Evolutionary conservation across 2,329 filamentous ascomycete genomes (phyloP).

Genomic region (Penicillium sp.): DNA sequence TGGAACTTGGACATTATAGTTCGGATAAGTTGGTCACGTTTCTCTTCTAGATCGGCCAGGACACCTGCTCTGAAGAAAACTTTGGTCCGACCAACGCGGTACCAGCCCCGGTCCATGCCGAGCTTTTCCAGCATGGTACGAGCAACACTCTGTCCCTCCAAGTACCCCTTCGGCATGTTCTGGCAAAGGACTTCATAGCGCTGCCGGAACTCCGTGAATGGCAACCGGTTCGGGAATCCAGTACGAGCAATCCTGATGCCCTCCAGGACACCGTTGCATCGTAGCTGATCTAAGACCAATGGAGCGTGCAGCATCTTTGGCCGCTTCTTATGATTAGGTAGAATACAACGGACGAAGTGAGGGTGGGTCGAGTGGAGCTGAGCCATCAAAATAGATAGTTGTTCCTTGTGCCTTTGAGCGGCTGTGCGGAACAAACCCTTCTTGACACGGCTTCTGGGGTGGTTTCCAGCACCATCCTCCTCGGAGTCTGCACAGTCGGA

Average conservation of each 20-base stretch:
- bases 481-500: constrained; percentile 80
- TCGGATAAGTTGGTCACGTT: constrained; percentile 85
- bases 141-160: constrained; percentile 84
- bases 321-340: constrained; percentile 96
- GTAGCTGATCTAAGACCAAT: constrained; percentile 93
- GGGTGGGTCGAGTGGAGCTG: constrained; percentile 95
- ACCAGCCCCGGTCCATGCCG: constrained; percentile 77
- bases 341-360: constrained; percentile 95
- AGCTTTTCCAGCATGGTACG: constrained; percentile 87
- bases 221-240: constrained; percentile 89
- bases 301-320: constrained; percentile 89
- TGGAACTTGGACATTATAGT: constrained; percentile 95
- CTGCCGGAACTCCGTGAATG: constrained; percentile 90
- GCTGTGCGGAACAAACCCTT: constrained; percentile 96
- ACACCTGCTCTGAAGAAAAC: constrained; percentile 98
- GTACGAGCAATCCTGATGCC: constrained; percentile 96
- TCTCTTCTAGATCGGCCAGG: constrained; percentile 92
- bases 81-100: constrained; percentile 91
- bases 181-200: constrained; percentile 92
- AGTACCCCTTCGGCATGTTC: constrained; percentile 82
- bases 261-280: constrained; percentile 98
- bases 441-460: constrained; percentile 78
- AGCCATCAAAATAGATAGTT: constrained; percentile 91
- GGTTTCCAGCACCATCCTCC: constrained; percentile 61
- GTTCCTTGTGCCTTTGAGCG: constrained; percentile 95